Evolutionary conservation across 2,329 filamentous ascomycete species (phyloP), one percentile per base, ranked within the genome.

Genomic region (Alternaria sp.): DNA sequence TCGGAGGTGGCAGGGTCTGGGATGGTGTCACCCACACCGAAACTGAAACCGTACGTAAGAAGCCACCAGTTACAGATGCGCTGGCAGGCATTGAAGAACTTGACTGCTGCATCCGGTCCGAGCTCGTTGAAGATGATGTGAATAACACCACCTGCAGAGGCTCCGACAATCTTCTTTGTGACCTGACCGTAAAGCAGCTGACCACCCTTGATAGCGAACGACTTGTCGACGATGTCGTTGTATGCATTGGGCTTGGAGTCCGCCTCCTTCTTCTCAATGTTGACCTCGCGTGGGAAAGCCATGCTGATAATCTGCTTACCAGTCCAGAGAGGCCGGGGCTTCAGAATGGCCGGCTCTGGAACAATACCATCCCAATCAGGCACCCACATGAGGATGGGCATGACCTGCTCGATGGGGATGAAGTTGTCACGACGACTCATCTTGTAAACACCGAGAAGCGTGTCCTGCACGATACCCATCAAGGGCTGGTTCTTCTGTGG

Each of bases 401-500:
- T 98, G 68, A 99, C 91, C 78, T 94, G 87, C 71, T 97, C 91
- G 79, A 95, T 94, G 61, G 89, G 91, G 62, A 99, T 83, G 82
- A 99, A 97, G 28, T 93, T 89, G 79, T 99, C 96, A 78, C 94
- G 90, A 72, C 93, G 91, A 74, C 92, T 97, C 71, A 99, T 90
- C 84, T 99, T 99, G 88, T 97, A 99, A 46, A 93, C 91, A 82
- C 96, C 96, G 70, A 94, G 96, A 62, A 99, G 86, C 23, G 95
- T 97, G 81, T 99, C 96, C 80, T 99, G 96, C 21, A 99, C 96
- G 71, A 99, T 98, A 89, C 96, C 96, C 96, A 99, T 99, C 60
- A 99, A 86, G 50, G 96, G 96, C 61, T 93, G 92, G 81, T 99
- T 99, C 77, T 94, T 90, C 81, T 99, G 96, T 5, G 96, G 96